Percentiles rank a stretch among this genome's conserved stretches.
Evolutionary conservation across 495 filamentous ascomycete genomes (phyloP).

Genomic region (Penicillium herquei): DNA sequence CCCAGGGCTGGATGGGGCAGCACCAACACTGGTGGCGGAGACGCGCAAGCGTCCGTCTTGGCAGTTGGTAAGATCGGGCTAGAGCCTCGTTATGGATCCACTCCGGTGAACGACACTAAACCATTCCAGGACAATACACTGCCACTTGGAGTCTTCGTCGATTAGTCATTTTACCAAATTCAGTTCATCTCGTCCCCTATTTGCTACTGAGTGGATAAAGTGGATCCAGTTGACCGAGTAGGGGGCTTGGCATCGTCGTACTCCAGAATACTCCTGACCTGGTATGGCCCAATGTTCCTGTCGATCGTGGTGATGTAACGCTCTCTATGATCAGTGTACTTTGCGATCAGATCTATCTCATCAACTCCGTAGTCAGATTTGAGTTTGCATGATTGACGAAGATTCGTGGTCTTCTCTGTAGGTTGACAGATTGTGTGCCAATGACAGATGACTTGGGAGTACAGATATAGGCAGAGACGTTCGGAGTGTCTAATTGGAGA

Average conservation of each 20-base stretch:
- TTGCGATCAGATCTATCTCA: too few species aligned
- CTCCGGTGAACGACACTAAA: constrained; percentile 15
- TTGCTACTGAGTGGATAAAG: not conserved
- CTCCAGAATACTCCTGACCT: constrained; percentile 16
- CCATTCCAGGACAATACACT: constrained; percentile 1
- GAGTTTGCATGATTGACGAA: too few species aligned
- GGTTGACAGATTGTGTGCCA: too few species aligned
- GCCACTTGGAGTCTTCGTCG: not conserved
- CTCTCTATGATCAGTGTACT: not conserved
- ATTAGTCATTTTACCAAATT: constrained; percentile 4
- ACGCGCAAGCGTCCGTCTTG: constrained; percentile 51
- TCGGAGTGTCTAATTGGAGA: too few species aligned
- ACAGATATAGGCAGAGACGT: too few species aligned
- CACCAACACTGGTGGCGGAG: constrained; percentile 28
- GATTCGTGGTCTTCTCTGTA: too few species aligned
- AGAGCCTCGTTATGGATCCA: constrained; percentile 27
- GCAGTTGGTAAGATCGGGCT: constrained; percentile 39
- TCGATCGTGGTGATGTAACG: constrained; percentile 16
- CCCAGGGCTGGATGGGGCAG: constrained; percentile 9
- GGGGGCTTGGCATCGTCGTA: constrained; percentile 31
- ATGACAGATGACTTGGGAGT: too few species aligned
- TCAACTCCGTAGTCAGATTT: too few species aligned
- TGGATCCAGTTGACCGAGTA: constrained; percentile 15
- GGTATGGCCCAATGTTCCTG: constrained; percentile 22
- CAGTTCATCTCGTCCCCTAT: not conserved